Evolutionary conservation across 2,329 filamentous ascomycete species (phyloP), one percentile per base, ranked within the genome.

Genomic region (Cadophora sp.): DNA sequence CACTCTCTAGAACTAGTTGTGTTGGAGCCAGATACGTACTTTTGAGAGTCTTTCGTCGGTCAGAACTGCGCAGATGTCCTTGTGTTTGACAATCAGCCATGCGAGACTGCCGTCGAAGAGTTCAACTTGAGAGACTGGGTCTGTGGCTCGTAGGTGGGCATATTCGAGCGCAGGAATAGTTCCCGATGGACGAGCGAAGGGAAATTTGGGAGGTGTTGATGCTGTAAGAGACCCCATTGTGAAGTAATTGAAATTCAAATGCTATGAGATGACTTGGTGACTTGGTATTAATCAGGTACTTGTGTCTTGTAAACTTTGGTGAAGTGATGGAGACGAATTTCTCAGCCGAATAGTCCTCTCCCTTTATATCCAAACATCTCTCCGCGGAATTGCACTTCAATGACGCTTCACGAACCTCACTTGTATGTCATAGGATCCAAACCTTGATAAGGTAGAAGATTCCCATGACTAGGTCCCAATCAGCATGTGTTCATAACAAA

Each of bases 21-120:
- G 14, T 18, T 22, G 20, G 7, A 22, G 3, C 20, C 11, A 7
- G 11, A 13, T 48, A 65, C 43, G 22, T 22, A 70, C 67, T 43
- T 84, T 84, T 36, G 82, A 84, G 18, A 84, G 74, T n/a, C 81
- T 76, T 39, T 80, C 64, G 39, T 83, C 81, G 0, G 80, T 82
- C 4, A 82, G 76, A 0, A 84, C 80, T 27, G 72, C 74, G 65
- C 79, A 80, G 13, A 84, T 80, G 70, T 84, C 82, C 56, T 80
- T 77, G 70, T 84, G 78, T 72, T 84, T 84, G 16, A 81, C 80
- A 5, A 82, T 78, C 0, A 84, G 75, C 83, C 83, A 85, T 5
- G 82, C 79, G 16, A 78, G 69, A 59, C 77, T 81, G n/a, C 80
- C 81, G 70, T 84, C 83, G 66, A 78, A 84, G 11, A 84, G 78